Percentiles rank a stretch among this genome's conserved stretches.
These are phyloP conservation scores for Rubroboletus satanas DNA, from an alignment of 768 basidiomycete species.

Conservation along the genomic window DNA sequence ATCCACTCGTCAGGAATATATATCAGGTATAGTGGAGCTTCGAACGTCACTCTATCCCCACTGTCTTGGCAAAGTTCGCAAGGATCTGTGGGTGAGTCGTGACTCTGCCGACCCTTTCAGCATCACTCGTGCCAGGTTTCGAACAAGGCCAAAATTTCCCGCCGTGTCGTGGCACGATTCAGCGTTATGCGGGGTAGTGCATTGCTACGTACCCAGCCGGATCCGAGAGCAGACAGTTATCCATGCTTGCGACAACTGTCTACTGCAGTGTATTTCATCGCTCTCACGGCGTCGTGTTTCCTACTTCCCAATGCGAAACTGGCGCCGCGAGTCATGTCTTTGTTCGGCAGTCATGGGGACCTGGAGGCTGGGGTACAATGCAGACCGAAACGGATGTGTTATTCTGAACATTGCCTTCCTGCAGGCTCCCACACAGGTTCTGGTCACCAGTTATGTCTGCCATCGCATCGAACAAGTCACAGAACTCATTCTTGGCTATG, in stretches of 20 bases:
- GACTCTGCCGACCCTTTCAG: not conserved
- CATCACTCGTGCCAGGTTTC: not conserved
- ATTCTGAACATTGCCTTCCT: constrained; percentile 8
- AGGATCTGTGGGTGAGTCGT: not conserved
- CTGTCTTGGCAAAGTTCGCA: not conserved
- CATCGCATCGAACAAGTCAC: not conserved
- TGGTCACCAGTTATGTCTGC: not conserved
- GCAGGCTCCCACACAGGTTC: not conserved
- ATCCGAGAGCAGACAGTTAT: not conserved
- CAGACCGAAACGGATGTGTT: not conserved
- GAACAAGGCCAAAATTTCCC: constrained; percentile 11
- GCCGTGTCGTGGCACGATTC: not conserved
- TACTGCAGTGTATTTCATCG: not conserved
- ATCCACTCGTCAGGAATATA: not conserved
- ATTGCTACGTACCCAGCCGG: too few species aligned
- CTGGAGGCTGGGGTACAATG: too few species aligned
- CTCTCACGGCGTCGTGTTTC: not conserved
- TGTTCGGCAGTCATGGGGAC: not conserved
- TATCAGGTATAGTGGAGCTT: not conserved
- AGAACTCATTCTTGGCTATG: not conserved
- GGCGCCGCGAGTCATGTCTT: not conserved
- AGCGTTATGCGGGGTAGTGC: not conserved
- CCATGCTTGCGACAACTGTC: not conserved
- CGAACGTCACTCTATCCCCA: not conserved
- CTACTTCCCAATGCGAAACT: not conserved